These are phyloP conservation scores for Hypocreales sp. DNA, from an alignment of 2,329 filamentous ascomycete genomes.

Conservation along the genomic window DNA sequence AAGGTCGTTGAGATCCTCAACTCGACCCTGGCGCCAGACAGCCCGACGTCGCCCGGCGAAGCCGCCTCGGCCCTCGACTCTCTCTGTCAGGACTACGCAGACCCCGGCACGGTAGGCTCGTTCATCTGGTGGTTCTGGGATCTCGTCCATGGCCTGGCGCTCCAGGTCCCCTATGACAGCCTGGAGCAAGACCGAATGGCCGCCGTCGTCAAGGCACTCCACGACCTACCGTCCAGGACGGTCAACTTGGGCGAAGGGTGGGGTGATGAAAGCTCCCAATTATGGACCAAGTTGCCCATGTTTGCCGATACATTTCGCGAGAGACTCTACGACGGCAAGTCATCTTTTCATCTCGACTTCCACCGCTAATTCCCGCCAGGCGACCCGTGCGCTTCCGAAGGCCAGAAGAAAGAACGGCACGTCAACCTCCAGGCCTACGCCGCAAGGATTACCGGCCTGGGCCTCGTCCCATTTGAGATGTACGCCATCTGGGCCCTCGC, in stretches of 20 bases:
- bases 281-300: constrained; percentile 2
- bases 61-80: too few species aligned
- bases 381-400: constrained; percentile 1
- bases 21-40: too few species aligned
- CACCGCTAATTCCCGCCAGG: too few species aligned
- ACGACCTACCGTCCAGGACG: constrained; percentile 1
- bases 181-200: constrained; percentile 5
- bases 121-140: constrained; percentile 11
- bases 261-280: background rate
- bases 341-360: too few species aligned
- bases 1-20: too few species aligned
- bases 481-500: constrained; percentile 6
- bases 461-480: constrained; percentile 1
- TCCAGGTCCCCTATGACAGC: too few species aligned
- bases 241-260: constrained; percentile 1
- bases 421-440: too few species aligned
- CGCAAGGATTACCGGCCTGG: constrained; percentile 3
- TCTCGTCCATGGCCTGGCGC: constrained; percentile 7
- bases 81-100: too few species aligned
- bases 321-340: constrained; percentile 2
- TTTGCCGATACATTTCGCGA: too few species aligned
- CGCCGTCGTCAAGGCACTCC: constrained; percentile 2
- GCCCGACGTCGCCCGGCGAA: too few species aligned
- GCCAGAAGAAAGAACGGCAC: constrained; percentile 1
- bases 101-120: constrained; percentile 1